These are phyloP conservation scores for Pisolithus tinctorius DNA, from an alignment of 768 basidiomycete genomes.

Conservation along the genomic window DNA sequence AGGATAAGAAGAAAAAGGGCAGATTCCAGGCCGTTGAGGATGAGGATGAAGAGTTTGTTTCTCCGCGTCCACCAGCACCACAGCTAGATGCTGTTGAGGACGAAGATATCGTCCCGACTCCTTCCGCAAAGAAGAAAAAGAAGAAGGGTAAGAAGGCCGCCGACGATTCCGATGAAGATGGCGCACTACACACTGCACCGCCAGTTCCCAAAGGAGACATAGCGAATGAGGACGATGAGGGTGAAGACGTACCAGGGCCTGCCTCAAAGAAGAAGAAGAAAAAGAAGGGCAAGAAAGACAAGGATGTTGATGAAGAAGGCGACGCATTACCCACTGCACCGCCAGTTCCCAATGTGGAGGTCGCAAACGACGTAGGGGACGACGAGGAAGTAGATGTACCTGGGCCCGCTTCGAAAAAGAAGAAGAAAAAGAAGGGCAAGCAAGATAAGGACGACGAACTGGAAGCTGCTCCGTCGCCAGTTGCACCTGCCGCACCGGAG, in stretches of 20 bases:
- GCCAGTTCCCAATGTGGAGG: neutral
- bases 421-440: conserved; percentile 18
- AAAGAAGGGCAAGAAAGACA: conserved; percentile 55
- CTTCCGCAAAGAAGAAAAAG: neutral
- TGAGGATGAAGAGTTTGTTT: conserved; percentile 64
- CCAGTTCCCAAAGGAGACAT: neutral
- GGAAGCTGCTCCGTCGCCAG: conserved; percentile 14
- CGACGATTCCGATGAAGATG: conserved; percentile 41
- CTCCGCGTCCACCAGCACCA: conserved; percentile 21
- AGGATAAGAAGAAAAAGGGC: conserved; percentile 45
- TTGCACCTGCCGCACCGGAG: conserved; percentile 24
- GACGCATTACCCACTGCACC: neutral
- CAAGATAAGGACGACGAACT: conserved; percentile 12
- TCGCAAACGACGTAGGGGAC: conserved; percentile 29
- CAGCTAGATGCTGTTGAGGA: conserved; percentile 34
- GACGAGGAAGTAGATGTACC: conserved; percentile 13
- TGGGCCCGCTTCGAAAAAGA: conserved; percentile 3
- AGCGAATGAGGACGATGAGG: conserved; percentile 28
- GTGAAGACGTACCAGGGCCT: neutral
- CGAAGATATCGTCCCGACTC: conserved; percentile 8
- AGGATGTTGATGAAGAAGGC: conserved; percentile 41
- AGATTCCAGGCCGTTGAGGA: conserved; percentile 63
- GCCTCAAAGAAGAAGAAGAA: conserved; percentile 1
- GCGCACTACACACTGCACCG: neutral
- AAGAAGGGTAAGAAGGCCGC: conserved; percentile 53